A percentile compares a stretch with the other conserved stretches of the same genome.
phyloP scores from a whole-genome alignment of 805 yeast species.

The Wickerhamiella cacticola region DNA sequence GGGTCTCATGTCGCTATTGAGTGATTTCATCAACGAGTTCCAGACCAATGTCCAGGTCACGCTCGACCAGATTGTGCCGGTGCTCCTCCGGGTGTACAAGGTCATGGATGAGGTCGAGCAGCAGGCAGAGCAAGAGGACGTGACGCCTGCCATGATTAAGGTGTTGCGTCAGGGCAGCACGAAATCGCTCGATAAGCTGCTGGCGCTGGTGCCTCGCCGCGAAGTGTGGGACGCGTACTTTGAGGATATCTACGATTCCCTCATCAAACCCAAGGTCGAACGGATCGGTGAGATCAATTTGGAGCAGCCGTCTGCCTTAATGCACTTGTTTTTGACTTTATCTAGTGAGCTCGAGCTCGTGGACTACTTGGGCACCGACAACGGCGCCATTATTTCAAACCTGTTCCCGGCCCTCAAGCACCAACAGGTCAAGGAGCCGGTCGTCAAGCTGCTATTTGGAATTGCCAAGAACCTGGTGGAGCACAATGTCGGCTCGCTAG shows the following conservation, averaged over 20 bases:
- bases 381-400: constrained; percentile 42
- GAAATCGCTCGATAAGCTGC: constrained; percentile 48
- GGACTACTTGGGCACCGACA: constrained; percentile 44
- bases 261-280: constrained; percentile 53
- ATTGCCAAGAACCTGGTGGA: constrained; percentile 21
- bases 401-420: constrained; percentile 44
- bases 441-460: constrained; percentile 50
- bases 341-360: constrained; percentile 37
- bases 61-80: constrained; percentile 41
- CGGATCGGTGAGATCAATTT: constrained; percentile 65
- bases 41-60: constrained; percentile 45
- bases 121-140: constrained; percentile 12
- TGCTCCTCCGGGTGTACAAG: constrained; percentile 31
- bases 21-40: constrained; percentile 44
- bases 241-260: constrained; percentile 39
- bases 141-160: constrained; percentile 33
- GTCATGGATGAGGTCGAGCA: constrained; percentile 15
- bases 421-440: constrained; percentile 53
- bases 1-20: constrained; percentile 55
- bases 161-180: constrained; percentile 55
- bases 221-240: constrained; percentile 45
- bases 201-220: constrained; percentile 39
- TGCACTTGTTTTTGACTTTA: constrained; percentile 55
- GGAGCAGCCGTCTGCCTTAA: constrained; percentile 69
- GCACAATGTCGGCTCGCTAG: neutral